Base-by-base conservation (phyloP, 768 basidiomycete genomes). In the Serendipita sp. region DNA sequence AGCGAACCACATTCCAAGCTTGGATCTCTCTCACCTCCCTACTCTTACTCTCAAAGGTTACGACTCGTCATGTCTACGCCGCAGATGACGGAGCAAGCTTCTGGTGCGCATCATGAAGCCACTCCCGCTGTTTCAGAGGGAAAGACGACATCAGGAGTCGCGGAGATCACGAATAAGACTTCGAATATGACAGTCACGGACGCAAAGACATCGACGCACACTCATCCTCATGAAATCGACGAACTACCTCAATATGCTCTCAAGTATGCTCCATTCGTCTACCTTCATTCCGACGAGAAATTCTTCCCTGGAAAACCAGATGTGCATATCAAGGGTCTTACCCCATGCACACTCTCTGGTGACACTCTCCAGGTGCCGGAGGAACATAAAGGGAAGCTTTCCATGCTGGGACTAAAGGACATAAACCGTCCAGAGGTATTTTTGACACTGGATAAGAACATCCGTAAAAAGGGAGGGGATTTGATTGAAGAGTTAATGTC, bases 271-370 rank as follows among this genome's bases (percentile, higher is more conserved):
- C 63, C 63, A 13, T 31, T 48, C 4, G 63, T 64, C 16, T 64
- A 44, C 23, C 63, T 64, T 15, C 44, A 64, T 37, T 31, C 45
- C 18, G 48, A 64, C 27, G 63, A 64, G 46, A 23, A 36, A 34
- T 64, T 50, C 46, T 64, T 45, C 31, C 63, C 63, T 37, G 63
- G 63, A 33, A 48, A 34, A 13, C 45, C 50, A n/a, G 15, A 48
- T 5, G 36, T 31, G 13, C 63, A 64, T 36, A 27, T 64, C 36
- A 45, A 50, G 33, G 18, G 37, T 33, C 29, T 53, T 23, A 31
- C 33, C 27, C 46, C 63, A 3, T 36, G 50, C 15, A 64, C n/a
- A 11, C n/a, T 34, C 37, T 6, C 8, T 13, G 63, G 63, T 10
- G 27, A 33, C 6, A 36, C 27, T 8, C 8, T 64, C 2, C 29